A percentile compares a stretch with the other conserved stretches of the same genome.
phyloP scores from a whole-genome alignment of 2,329 filamentous ascomycete species.

The Fragosphaeria purpurea region DNA sequence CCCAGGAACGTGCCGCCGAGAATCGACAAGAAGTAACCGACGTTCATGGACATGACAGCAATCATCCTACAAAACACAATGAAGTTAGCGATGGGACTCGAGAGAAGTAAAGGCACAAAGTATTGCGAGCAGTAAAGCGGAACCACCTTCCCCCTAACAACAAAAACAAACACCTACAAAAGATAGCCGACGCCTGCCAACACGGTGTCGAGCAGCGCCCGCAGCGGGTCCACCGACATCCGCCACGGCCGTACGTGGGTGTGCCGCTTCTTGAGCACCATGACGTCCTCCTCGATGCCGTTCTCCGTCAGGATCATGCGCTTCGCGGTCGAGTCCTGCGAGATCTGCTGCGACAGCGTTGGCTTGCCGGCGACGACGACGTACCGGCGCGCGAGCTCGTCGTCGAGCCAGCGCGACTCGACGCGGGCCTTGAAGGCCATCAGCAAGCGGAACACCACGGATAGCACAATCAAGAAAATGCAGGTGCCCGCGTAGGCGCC shows the following conservation, averaged over 20 bases:
- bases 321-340: constrained; percentile 51
- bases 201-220: constrained; percentile 60
- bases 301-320: constrained; percentile 56
- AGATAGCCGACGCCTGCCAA: constrained; percentile 74
- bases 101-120: neutral
- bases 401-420: constrained; percentile 56
- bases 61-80: constrained; percentile 56
- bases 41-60: constrained; percentile 77
- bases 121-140: neutral
- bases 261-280: constrained; percentile 54
- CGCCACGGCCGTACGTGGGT: constrained; percentile 60
- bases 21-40: constrained; percentile 68
- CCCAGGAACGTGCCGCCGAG: constrained; percentile 75
- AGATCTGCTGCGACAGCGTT: constrained; percentile 47
- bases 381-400: constrained; percentile 65
- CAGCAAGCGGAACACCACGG: constrained; percentile 57
- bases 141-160: neutral
- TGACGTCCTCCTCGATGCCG: constrained; percentile 71
- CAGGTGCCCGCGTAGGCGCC: constrained; percentile 80
- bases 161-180: constrained; percentile 53
- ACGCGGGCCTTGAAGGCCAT: constrained; percentile 60
- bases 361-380: constrained; percentile 59
- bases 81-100: neutral
- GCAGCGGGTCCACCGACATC: constrained; percentile 65
- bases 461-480: constrained; percentile 78